phyloP scores from a whole-genome alignment of 1,139 yeast genomes.

The Geotrichum bryndzae region DNA sequence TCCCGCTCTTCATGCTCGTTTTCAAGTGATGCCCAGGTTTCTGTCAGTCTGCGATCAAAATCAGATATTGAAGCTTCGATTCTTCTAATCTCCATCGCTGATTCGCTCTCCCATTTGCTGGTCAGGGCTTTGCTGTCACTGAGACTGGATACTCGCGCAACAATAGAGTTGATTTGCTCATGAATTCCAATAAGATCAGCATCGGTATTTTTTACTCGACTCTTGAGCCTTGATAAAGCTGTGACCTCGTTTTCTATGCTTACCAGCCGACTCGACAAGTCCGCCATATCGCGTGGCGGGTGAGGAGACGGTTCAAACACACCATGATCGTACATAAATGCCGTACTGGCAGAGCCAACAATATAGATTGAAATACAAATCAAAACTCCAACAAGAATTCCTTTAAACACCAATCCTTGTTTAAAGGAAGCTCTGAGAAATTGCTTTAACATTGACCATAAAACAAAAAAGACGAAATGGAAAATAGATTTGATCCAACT shows the following conservation, averaged over 20 bases:
- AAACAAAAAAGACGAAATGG: neutral
- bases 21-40: slow-evolving; percentile 1
- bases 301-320: slow-evolving; percentile 10
- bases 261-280: slow-evolving; percentile 9
- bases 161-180: slow-evolving; percentile 1
- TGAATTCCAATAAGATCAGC: neutral
- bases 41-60: slow-evolving; percentile 4
- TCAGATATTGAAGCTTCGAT: slow-evolving; percentile 4
- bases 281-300: slow-evolving; percentile 12
- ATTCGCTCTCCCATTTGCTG: slow-evolving; percentile 1
- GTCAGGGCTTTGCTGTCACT: slow-evolving; percentile 2
- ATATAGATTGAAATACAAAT: slow-evolving; percentile 3
- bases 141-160: neutral
- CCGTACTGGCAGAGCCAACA: neutral
- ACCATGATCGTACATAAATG: neutral
- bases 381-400: slow-evolving; percentile 1
- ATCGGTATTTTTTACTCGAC: neutral
- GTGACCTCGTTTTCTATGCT: slow-evolving; percentile 13
- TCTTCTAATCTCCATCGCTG: slow-evolving; percentile 1
- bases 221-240: slow-evolving; percentile 8
- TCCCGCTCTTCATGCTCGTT: slow-evolving; percentile 6
- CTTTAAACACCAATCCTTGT: neutral
- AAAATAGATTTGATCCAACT: slow-evolving; percentile 1
- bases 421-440: neutral
- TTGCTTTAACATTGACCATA: neutral